A percentile compares a stretch with the other conserved stretches of the same genome.
phyloP scores from a whole-genome alignment of 2,329 filamentous ascomycete species.

The Calonectria fujianensis region DNA sequence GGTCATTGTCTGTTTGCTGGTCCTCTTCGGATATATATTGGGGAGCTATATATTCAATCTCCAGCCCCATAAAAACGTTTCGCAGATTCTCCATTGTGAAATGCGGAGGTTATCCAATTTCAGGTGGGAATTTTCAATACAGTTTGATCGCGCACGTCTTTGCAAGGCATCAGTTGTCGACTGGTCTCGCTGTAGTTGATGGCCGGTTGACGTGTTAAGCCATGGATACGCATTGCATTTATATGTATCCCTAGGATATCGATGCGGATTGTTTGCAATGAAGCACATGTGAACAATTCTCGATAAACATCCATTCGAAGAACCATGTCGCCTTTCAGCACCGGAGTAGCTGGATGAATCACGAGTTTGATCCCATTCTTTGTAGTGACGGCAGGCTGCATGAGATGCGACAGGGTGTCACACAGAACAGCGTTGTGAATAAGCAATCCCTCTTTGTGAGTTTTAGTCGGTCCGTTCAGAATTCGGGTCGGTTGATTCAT shows the following conservation, averaged over 20 bases:
- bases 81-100: neutral
- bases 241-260: neutral
- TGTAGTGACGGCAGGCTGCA: neutral
- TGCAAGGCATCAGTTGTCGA: neutral
- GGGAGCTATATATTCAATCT: conserved; percentile 55
- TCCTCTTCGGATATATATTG: conserved; percentile 38
- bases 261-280: neutral
- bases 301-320: neutral
- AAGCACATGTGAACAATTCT: neutral
- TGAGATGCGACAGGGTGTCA: neutral
- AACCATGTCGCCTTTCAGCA: neutral
- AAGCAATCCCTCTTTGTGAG: neutral
- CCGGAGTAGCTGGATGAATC: neutral
- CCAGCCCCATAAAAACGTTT: conserved; percentile 49
- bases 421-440: neutral
- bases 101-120: neutral
- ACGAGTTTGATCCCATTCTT: neutral
- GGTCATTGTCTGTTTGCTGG: conserved; percentile 25
- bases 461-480: neutral
- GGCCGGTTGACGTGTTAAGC: neutral
- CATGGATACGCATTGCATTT: neutral
- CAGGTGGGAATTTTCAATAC: too few species aligned
- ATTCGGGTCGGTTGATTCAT: neutral
- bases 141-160: neutral
- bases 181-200: neutral